Base-by-base conservation (phyloP, 2,329 filamentous ascomycete species). In the Paecilomyces variotii region DNA sequence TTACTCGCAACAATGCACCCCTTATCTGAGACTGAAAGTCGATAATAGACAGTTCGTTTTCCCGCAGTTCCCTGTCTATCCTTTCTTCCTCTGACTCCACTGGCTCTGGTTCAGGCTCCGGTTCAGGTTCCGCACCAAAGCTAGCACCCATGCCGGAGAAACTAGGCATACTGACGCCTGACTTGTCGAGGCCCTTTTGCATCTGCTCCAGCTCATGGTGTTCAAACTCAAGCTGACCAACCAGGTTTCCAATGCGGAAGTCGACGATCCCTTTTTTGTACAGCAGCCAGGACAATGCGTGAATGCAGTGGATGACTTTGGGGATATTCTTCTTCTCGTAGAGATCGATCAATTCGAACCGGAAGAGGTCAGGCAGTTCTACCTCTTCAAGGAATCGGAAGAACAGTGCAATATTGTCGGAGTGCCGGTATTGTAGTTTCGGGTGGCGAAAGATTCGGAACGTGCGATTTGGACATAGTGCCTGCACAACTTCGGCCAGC, bases 321-420 rank as follows among this genome's bases (percentile, higher is more conserved):
- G 94, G 94, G 1, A 97, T 95, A 68, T 99, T 99, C 77, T 99
- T 99, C 80, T 97, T 99, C 76, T 99, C 95, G 78, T 99, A 99
- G 11, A 99, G 78, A 74, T 99, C 94, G 63, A 97, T 96, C 53
- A 97, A 81, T 73, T 99, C 94, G 73, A 99, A 99, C 59, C 93
- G 87, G 74, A 99, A 99, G 19, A 99, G 83, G 67, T 99, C 95
- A 1, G 94, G 94, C 2, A 99, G 79, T 68, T 96, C 89, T 7
- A 97, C 86, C 61, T 97, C 90, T 63, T 93, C 90, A 1, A 99
- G 82, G 64, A 96, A 96, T 59, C 89, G 86, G 77, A 97, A 97
- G 78, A 99, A 99, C 54, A 94, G 84, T 51, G 91, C 93, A 63
- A 97, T 97, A 65, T 99, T 99, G 82, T 99, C 94, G 1, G 93